Base-by-base conservation (phyloP, 2,329 filamentous ascomycete species). In the Fusarium sp. region DNA sequence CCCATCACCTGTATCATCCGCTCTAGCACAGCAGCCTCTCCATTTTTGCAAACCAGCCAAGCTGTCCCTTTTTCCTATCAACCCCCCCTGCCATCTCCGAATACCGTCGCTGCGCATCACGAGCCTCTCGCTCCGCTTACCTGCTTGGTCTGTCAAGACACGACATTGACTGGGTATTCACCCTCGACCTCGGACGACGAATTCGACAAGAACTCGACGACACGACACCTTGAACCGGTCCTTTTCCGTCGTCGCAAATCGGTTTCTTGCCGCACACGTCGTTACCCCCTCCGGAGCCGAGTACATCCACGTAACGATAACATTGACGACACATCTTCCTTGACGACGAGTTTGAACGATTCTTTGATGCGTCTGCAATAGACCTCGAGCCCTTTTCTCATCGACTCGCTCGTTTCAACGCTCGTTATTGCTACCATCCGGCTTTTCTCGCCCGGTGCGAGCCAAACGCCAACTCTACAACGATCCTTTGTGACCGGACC, bases 361-460 rank as follows among this genome's bases (percentile, higher is more conserved):
- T 57, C 28, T 60, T 74, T 72, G 52, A 75, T 75, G 73, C 60
- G 58, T 69, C 66, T 60, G 60, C 69, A 53, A 64, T 75, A 68
- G 66, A 61, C 40, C 40, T 49, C 43, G 33, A 44, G 20, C 36
- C 39, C 26, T 51, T 6, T 43, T 50, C 24, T 15, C 40, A 34
- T 22, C 43, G 33, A 10, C 39, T 28, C 57, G 39, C 50, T 63
- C 52, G 42, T 40, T 59, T 43, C 56, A 38, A 60, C 61, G 45
- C 53, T 69, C 71, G 57, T 66, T 75, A 65, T 46, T 61, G 49
- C 26, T 49, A 49, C 24, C 56, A 43, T 45, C 66, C 46, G 49
- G 42, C 57, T 50, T 63, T 58, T 50, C 63, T 74, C 69, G 73
- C 70, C 73, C 48, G 73, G 73, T 64, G 73, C 72, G 73, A 75